Evolutionary conservation across 306 rosid species (phyloP).

Genomic region (Casuarina cunninghamiana): DNA sequence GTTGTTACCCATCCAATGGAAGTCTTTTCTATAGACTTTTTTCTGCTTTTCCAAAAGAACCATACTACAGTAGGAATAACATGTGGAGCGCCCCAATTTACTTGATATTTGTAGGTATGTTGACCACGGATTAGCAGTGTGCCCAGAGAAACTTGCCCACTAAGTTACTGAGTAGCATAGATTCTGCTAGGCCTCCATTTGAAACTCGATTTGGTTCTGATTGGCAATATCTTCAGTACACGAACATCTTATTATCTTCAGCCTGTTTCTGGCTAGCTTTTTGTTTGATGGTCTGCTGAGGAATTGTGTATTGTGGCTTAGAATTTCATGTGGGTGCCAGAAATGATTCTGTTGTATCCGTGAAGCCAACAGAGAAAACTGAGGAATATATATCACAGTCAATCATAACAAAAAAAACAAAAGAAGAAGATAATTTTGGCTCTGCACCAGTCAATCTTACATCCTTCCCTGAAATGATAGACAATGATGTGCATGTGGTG

Average conservation of each 20-base stretch:
- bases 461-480: slow-evolving; percentile 29
- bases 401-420: slow-evolving; percentile 24
- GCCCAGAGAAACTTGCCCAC: not conserved
- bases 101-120: not conserved
- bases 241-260: not conserved
- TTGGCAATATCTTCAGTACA: not conserved
- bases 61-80: not conserved
- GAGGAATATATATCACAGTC: slow-evolving; percentile 27
- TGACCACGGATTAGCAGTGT: not conserved
- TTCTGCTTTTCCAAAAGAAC: not conserved
- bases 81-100: not conserved
- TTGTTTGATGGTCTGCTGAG: slow-evolving; percentile 18
- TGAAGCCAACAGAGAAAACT: slow-evolving; percentile 24
- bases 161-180: not conserved
- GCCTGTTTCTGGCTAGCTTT: slow-evolving; percentile 13
- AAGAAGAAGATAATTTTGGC: slow-evolving; percentile 22
- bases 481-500: slow-evolving; percentile 13
- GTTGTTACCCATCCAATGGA: not conserved
- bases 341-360: slow-evolving; percentile 26
- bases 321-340: slow-evolving; percentile 30
- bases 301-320: slow-evolving; percentile 19
- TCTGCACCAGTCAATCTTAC: slow-evolving; percentile 28
- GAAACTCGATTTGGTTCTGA: not conserved
- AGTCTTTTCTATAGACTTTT: too few species aligned
- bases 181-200: not conserved